Percentiles rank a stretch among this genome's conserved stretches.
These are phyloP conservation scores for Aphanocladium album DNA, from an alignment of 2,329 filamentous ascomycete species.

Conservation along the genomic window DNA sequence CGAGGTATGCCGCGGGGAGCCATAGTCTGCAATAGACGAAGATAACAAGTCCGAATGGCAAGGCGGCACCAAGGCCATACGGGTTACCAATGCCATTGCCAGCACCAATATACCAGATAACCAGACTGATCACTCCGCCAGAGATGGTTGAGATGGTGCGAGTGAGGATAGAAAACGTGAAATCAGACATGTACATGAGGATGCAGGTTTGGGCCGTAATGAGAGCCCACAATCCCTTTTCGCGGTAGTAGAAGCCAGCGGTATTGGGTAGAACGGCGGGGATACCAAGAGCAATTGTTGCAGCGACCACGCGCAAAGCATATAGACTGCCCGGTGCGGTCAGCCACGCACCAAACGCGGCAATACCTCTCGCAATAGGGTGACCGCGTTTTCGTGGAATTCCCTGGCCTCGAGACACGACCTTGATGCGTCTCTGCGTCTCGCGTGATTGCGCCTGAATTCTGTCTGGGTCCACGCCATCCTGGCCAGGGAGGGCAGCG, in stretches of 20 bases:
- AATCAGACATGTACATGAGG: slow-evolving; percentile 46
- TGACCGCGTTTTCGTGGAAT: slow-evolving; percentile 14
- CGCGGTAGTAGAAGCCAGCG: slow-evolving; percentile 46
- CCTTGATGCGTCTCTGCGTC: slow-evolving; percentile 1
- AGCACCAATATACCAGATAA: slow-evolving; percentile 48
- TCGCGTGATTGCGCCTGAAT: slow-evolving; percentile 1
- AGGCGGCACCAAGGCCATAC: slow-evolving; percentile 43
- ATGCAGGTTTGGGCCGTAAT: slow-evolving; percentile 47
- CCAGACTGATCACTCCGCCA: slow-evolving; percentile 42
- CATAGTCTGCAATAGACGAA: slow-evolving; percentile 33
- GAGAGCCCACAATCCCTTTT: slow-evolving; percentile 48
- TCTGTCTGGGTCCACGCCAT: slow-evolving; percentile 21
- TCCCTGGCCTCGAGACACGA: slow-evolving; percentile 5
- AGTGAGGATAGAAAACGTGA: slow-evolving; percentile 39
- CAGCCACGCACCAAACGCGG: slow-evolving; percentile 35
- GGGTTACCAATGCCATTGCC: slow-evolving; percentile 43
- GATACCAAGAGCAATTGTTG: slow-evolving; percentile 39
- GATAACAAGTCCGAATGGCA: slow-evolving; percentile 32
- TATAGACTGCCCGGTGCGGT: slow-evolving; percentile 39
- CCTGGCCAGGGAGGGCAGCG: slow-evolving; percentile 16
- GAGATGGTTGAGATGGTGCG: slow-evolving; percentile 39
- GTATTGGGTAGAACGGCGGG: slow-evolving; percentile 36
- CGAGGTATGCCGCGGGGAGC: slow-evolving; percentile 23
- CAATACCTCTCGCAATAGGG: slow-evolving; percentile 20
- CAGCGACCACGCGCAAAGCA: slow-evolving; percentile 41